phyloP scores from a whole-genome alignment of 148 eudicot genomes.

The Euryodendron excelsum region DNA sequence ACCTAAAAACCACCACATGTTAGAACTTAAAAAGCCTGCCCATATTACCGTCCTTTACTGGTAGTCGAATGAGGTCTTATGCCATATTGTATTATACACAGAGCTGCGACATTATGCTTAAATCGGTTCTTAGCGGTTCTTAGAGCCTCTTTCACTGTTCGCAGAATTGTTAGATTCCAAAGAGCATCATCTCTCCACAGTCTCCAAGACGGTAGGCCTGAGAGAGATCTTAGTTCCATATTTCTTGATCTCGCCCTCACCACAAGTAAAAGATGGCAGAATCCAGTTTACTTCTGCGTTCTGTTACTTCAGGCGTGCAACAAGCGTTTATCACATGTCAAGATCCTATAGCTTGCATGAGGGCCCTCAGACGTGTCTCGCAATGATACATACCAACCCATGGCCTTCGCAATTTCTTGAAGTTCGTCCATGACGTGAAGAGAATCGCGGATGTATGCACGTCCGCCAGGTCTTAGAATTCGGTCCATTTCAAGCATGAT shows the following conservation, averaged over 20 bases:
- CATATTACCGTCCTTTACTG: background rate
- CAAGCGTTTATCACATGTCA: constrained; percentile 63
- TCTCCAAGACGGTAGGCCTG: too few relatives aligned
- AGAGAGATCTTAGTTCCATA: background rate
- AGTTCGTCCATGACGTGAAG: constrained; percentile 70
- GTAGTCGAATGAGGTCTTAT: background rate
- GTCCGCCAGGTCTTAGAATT: constrained; percentile 92
- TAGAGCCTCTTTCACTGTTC: background rate
- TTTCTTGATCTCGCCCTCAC: background rate
- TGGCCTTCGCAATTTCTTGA: constrained; percentile 67
- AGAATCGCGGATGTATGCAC: constrained; percentile 79
- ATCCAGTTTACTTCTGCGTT: constrained; percentile 6
- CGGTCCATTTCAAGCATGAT: constrained; percentile 99
- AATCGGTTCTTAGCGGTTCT: background rate
- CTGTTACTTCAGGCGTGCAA: constrained; percentile 14
- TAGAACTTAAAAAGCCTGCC: background rate
- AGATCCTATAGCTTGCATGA: constrained; percentile 74
- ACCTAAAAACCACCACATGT: too few relatives aligned
- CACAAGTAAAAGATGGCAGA: background rate
- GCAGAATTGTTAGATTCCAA: background rate
- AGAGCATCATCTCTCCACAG: background rate
- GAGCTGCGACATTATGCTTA: background rate
- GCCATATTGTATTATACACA: constrained; percentile 8
- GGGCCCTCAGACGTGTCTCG: constrained; percentile 95
- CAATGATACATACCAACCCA: constrained; percentile 79